A percentile compares a stretch with the other conserved stretches of the same genome.
These are phyloP conservation scores for Oryza officinalis DNA, from an alignment of 176 grass and related monocot genomes.

Conservation along the genomic window DNA sequence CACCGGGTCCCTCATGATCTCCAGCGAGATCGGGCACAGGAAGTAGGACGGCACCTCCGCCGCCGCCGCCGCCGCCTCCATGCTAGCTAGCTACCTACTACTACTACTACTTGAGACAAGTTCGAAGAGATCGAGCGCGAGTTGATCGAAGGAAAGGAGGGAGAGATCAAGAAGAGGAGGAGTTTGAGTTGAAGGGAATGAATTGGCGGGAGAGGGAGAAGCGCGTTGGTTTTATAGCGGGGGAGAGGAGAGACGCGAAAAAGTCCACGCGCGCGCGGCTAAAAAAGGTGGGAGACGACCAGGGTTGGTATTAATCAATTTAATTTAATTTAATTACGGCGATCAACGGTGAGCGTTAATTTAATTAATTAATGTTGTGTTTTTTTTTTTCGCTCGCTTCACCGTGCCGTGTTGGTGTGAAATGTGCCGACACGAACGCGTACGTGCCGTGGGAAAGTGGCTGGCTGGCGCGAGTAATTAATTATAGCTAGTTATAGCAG, in stretches of 20 bases:
- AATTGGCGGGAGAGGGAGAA: not conserved
- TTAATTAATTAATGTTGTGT: not conserved
- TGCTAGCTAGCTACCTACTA: too few relatives aligned
- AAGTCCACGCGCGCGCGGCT: slow-evolving; percentile 36
- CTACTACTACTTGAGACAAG: not conserved
- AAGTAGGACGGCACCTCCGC: slow-evolving; percentile 77
- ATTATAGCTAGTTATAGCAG: not conserved
- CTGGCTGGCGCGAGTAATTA: not conserved
- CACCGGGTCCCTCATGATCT: slow-evolving; percentile 84
- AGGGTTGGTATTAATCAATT: not conserved
- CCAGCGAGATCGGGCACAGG: slow-evolving; percentile 86
- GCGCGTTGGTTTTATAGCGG: slow-evolving; percentile 48
- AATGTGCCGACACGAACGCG: not conserved
- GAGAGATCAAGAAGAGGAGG: not conserved
- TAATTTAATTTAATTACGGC: not conserved
- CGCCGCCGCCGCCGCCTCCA: slow-evolving; percentile 37
- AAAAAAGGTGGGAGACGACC: not conserved
- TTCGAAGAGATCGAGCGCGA: not conserved
- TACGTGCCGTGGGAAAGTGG: not conserved
- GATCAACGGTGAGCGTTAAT: not conserved
- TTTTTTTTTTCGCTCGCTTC: too few relatives aligned
- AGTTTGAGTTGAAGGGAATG: not conserved
- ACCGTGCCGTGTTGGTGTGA: not conserved
- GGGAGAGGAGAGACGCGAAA: not conserved
- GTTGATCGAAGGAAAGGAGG: too few relatives aligned